A percentile compares a stretch with the other conserved stretches of the same genome.
phyloP scores from a whole-genome alignment of 2,329 filamentous ascomycete species.

The Trichoderma sp. region DNA sequence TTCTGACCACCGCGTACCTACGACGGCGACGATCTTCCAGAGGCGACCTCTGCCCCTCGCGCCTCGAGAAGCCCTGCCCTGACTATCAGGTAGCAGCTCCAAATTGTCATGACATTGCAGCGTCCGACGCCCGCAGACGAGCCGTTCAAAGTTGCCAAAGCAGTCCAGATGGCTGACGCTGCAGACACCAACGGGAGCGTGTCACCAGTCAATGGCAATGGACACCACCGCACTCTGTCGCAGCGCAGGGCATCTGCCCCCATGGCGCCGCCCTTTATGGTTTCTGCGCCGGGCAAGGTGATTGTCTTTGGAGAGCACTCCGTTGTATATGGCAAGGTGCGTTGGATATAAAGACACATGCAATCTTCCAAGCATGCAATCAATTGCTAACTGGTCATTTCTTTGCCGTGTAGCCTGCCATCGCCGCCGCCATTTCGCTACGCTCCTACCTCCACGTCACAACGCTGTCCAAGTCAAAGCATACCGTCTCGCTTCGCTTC shows the following conservation, averaged over 20 bases:
- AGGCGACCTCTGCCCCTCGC: conserved; percentile 10
- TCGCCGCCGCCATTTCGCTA: conserved; percentile 91
- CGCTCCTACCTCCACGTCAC: conserved; percentile 96
- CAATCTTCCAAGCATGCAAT: neutral
- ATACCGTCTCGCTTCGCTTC: conserved; percentile 85
- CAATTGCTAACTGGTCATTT: neutral
- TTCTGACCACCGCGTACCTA: neutral
- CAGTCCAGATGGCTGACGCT: conserved; percentile 27
- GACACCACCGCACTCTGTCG: conserved; percentile 42
- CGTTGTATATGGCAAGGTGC: conserved; percentile 92
- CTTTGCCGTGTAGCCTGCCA: conserved; percentile 64
- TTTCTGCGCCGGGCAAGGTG: conserved; percentile 95
- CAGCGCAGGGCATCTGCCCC: conserved; percentile 62
- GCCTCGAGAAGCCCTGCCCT: neutral
- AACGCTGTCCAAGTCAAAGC: conserved; percentile 86
- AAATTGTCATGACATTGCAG: neutral
- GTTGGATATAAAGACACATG: conserved; percentile 26
- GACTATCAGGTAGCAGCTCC: neutral
- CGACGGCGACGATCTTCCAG: neutral
- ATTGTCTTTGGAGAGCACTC: conserved; percentile 98
- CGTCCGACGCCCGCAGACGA: neutral
- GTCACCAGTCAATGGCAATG: conserved; percentile 27
- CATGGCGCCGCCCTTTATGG: conserved; percentile 91
- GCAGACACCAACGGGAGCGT: conserved; percentile 30
- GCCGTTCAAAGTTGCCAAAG: neutral